Evolutionary conservation across 2,329 filamentous ascomycete genomes (phyloP).

Genomic region (Neophaeococcomyces mojaviensis): DNA sequence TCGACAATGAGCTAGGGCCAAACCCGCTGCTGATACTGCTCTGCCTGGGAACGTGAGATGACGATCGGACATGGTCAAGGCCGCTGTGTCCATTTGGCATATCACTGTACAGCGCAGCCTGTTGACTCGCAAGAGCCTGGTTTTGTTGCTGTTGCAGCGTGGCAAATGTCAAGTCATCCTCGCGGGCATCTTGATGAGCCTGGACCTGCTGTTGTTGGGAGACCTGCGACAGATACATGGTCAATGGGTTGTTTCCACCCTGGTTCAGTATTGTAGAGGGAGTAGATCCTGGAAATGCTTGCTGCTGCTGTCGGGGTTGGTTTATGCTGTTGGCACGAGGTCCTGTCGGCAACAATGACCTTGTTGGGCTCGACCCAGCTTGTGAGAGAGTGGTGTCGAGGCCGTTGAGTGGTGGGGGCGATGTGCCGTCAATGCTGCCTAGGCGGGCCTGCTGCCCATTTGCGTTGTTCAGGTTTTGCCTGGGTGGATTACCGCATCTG

Average conservation of each 20-base stretch:
- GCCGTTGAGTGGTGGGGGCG: conserved; percentile 51
- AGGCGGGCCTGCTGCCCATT: conserved; percentile 60
- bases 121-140: conserved; percentile 60
- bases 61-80: conserved; percentile 29
- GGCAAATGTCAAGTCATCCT: conserved; percentile 34
- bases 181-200: conserved; percentile 55
- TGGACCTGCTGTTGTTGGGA: conserved; percentile 48
- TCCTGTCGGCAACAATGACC: conserved; percentile 46
- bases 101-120: conserved; percentile 71
- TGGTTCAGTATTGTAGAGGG: conserved; percentile 71
- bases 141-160: conserved; percentile 56
- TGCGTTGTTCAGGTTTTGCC: conserved; percentile 63
- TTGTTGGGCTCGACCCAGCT: conserved; percentile 54
- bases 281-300: conserved; percentile 47
- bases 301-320: conserved; percentile 48
- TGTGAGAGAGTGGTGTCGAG: conserved; percentile 49
- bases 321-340: conserved; percentile 45
- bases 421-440: conserved; percentile 45
- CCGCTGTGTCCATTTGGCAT: conserved; percentile 50
- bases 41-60: conserved; percentile 40
- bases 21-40: conserved; percentile 24
- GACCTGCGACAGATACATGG: conserved; percentile 84
- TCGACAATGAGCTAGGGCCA: conserved; percentile 30
- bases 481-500: conserved; percentile 89
- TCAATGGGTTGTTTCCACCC: conserved; percentile 76